Evolutionary conservation across 139 green algal genomes (phyloP), one percentile per base, ranked within the genome.

Genomic region (Parachlorella kessleri): DNA sequence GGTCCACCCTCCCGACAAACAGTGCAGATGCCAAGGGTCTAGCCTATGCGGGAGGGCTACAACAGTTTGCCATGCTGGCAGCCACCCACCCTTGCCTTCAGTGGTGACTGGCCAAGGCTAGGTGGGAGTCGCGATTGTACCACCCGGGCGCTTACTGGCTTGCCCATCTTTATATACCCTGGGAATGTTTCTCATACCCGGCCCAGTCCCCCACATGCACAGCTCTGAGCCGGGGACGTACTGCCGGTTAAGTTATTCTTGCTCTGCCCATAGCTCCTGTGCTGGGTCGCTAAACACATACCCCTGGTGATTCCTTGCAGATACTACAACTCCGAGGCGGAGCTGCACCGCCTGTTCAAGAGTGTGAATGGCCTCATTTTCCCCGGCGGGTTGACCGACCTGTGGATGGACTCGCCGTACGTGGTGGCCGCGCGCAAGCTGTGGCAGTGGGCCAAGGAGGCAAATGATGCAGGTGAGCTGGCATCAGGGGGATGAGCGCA

Each of bases 381-480:
- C 36, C 89, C 91, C 6, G 91, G 91, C n/a, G 91, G 91, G 23
- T 78, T 97, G 14, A 97, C 93, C 0, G 93, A 93, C 80, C 74
- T 97, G 54, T 96, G 90, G 89, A 83, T 94, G 70, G 91, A 95
- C 79, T 85, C 85, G 32, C 92, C 92, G 3, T 96, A 97, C 74
- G 92, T 96, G 2, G 75, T 95, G 28, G 85, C 93, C 14, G 93
- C 93, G 0, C 86, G 89, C 69, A 97, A 97, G 90, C 88, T 97
- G 32, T 93, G 92, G 74, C 87, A 90, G 64, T 94, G 90, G 93
- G 92, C 93, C 14, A 82, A 92, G 40, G 79, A 92, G 66, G 87
- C 86, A 1, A 96, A 96, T 68, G 83, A 94, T 65, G 71, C 68
- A 14, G 91, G 74, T 79, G 63, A 6, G 63, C n/a, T n/a, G n/a